Evolutionary conservation across 192 early-diverging fungal species (phyloP).

Genomic region (Entomortierella parvispora): DNA sequence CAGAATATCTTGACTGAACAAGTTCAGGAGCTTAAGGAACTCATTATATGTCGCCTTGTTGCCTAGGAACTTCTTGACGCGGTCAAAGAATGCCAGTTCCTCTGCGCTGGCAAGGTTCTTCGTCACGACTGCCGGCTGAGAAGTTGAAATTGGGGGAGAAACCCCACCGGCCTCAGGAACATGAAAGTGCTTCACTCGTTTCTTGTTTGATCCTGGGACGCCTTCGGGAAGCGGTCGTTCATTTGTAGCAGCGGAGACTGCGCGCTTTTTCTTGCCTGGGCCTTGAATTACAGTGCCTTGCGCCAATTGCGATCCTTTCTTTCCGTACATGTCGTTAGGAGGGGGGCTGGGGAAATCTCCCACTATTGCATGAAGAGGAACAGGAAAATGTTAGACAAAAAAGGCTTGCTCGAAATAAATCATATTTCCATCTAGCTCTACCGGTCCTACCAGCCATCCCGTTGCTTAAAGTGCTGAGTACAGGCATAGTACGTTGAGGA

Average conservation of each 20-base stretch:
- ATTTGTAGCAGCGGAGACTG: conserved; percentile 14
- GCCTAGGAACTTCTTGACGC: conserved; percentile 85
- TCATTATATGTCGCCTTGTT: conserved; percentile 93
- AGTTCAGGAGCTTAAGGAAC: conserved; percentile 94
- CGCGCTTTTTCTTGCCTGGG: conserved; percentile 44
- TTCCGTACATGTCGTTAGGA: conserved; percentile 31
- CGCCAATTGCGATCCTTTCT: conserved; percentile 26
- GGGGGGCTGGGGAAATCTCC: conserved; percentile 44
- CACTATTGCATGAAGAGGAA: too few species aligned
- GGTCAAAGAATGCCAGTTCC: conserved; percentile 95
- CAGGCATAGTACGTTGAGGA: conserved; percentile 49
- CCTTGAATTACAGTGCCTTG: conserved; percentile 14
- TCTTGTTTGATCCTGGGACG: conserved; percentile 36
- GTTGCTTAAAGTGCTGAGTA: conserved; percentile 57
- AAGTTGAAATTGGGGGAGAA: conserved; percentile 33
- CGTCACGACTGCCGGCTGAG: conserved; percentile 25
- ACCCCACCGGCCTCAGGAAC: conserved; percentile 29
- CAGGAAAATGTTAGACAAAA: too few species aligned
- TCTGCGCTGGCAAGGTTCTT: conserved; percentile 66
- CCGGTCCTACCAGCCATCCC: conserved; percentile 57
- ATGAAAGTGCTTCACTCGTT: conserved; percentile 39
- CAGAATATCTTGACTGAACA: conserved; percentile 95
- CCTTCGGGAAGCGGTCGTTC: conserved; percentile 39
- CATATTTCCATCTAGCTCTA: not conserved
- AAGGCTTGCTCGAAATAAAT: too few species aligned